Evolutionary conservation across 371 early-diverging fungal species (phyloP).

Genomic region (Circinella minor): DNA sequence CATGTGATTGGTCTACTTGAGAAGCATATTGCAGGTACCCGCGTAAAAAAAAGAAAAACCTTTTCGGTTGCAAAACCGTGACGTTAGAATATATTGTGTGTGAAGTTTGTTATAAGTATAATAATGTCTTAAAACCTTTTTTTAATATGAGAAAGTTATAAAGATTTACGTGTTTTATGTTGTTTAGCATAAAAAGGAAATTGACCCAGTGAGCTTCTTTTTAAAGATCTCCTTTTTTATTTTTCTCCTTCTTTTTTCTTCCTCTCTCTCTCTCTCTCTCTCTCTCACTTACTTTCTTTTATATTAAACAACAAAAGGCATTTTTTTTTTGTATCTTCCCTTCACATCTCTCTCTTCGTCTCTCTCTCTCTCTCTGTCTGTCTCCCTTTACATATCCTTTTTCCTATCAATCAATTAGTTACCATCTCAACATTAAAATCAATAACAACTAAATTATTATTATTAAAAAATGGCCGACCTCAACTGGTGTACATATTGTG

Average conservation of each 20-base stretch:
- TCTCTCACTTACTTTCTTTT: constrained; percentile 6
- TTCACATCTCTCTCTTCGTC: neutral
- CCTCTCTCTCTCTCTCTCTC: neutral
- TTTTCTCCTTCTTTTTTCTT: neutral
- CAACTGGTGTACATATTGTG: constrained; percentile 28
- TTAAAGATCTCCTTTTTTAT: neutral
- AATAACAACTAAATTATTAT: neutral
- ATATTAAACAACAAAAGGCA: neutral
- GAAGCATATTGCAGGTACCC: constrained; percentile 16
- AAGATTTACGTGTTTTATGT: neutral
- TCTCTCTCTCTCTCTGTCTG: too few relatives aligned
- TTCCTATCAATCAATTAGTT: neutral
- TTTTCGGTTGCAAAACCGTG: neutral
- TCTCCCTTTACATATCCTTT: neutral
- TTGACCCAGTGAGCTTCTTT: neutral
- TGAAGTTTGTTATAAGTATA: too few relatives aligned
- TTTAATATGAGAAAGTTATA: neutral
- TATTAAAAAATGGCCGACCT: constrained; percentile 21
- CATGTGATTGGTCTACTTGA: constrained; percentile 8
- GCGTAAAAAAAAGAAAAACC: neutral
- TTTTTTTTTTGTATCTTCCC: neutral
- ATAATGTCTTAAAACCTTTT: too few relatives aligned
- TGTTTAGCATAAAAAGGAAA: constrained; percentile 13
- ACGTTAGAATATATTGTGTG: neutral
- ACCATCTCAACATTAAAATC: constrained; percentile 2